A percentile compares a stretch with the other conserved stretches of the same genome.
phyloP scores from a whole-genome alignment of 176 grass and related monocot species.

The Ananas comosus region DNA sequence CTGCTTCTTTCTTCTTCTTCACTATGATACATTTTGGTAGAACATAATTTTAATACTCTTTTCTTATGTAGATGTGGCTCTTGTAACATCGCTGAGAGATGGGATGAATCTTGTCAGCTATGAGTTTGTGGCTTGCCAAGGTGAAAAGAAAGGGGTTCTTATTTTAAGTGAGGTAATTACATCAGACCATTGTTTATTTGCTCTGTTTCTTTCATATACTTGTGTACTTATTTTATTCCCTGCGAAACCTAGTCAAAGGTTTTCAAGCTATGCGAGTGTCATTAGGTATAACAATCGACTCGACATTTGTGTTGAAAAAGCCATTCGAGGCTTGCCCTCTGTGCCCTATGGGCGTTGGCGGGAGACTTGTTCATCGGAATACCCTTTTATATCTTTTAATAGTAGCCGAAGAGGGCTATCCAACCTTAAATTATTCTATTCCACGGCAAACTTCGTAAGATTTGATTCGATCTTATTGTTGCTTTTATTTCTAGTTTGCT shows the following conservation, averaged over 20 bases:
- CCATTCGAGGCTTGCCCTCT: not conserved
- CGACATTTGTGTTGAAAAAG: not conserved
- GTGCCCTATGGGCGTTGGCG: too few species aligned
- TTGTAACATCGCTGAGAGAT: conserved; percentile 96
- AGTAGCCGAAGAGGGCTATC: too few species aligned
- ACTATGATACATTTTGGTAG: not conserved
- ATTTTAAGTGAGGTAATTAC: conserved; percentile 87
- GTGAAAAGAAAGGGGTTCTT: conserved; percentile 87
- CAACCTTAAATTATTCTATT: not conserved
- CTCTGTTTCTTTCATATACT: not conserved
- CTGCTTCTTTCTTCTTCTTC: conserved; percentile 7
- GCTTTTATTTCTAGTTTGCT: conserved; percentile 80
- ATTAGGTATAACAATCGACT: not conserved
- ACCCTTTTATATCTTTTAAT: too few species aligned
- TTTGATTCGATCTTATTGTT: not conserved
- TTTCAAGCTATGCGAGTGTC: not conserved
- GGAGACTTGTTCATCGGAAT: too few species aligned
- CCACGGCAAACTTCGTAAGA: not conserved
- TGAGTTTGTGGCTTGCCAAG: conserved; percentile 97
- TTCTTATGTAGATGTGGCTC: conserved; percentile 71
- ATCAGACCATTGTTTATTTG: not conserved
- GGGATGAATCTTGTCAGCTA: conserved; percentile 99
- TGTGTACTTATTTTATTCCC: not conserved
- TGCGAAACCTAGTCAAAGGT: not conserved
- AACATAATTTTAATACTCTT: conserved; percentile 4